A percentile compares a stretch with the other conserved stretches of the same genome.
These are phyloP conservation scores for Euryodendron excelsum DNA, from an alignment of 148 eudicot genomes.

Conservation along the genomic window DNA sequence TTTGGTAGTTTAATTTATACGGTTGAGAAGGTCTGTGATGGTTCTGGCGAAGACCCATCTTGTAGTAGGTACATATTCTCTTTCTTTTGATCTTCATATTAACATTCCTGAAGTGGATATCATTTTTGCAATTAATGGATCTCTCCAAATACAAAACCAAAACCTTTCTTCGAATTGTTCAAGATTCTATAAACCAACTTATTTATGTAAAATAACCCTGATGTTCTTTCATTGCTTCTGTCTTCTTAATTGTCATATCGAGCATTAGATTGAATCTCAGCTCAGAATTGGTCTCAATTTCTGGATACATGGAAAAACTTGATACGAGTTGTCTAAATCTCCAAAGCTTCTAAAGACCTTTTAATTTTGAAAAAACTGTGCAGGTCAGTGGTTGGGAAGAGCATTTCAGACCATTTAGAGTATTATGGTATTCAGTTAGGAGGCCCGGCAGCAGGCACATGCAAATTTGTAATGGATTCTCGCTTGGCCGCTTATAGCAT, in stretches of 20 bases:
- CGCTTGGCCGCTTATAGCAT: background rate
- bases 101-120: background rate
- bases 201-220: background rate
- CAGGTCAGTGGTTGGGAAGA: conserved; percentile 91
- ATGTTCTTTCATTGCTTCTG: background rate
- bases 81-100: background rate
- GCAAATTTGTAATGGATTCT: conserved; percentile 7
- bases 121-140: background rate
- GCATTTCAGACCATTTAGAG: conserved; percentile 74
- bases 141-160: background rate
- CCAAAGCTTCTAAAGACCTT: background rate
- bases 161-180: background rate
- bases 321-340: background rate
- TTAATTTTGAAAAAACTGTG: conserved; percentile 15
- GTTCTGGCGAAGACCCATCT: conserved; percentile 84
- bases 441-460: background rate
- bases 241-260: background rate
- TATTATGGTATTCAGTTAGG: conserved; percentile 51
- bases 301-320: background rate
- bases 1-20: conserved; percentile 57
- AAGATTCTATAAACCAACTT: background rate
- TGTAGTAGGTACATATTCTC: conserved; percentile 71
- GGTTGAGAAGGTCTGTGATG: conserved; percentile 83
- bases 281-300: background rate
- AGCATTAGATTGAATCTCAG: background rate